These are phyloP conservation scores for Sporopachydermia quercuum DNA, from an alignment of 805 yeast genomes.

Conservation along the genomic window DNA sequence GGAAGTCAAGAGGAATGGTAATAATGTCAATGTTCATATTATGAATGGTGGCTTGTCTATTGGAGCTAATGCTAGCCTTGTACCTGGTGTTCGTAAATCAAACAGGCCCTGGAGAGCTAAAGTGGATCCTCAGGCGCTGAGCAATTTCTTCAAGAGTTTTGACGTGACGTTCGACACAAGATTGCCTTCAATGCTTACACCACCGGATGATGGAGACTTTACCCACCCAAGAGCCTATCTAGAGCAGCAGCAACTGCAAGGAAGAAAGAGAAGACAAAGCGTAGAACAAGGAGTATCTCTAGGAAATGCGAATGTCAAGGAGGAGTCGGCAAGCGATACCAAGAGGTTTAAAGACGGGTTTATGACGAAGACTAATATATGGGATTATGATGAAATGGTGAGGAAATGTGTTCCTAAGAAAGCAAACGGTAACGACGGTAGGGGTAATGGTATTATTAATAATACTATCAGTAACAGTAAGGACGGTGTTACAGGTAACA, in stretches of 20 bases:
- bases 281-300: conserved; percentile 6
- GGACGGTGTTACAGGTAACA: too few species aligned
- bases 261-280: conserved; percentile 13
- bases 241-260: conserved; percentile 12
- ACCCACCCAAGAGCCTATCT: too few species aligned
- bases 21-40: too few species aligned
- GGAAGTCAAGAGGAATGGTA: too few species aligned
- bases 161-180: background rate
- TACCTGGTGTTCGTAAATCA: conserved; percentile 2
- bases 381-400: conserved; percentile 1
- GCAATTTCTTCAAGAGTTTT: background rate
- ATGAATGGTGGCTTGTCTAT: too few species aligned
- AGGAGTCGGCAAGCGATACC: too few species aligned
- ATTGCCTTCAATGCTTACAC: background rate
- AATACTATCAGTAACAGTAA: too few species aligned
- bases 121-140: background rate
- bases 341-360: too few species aligned
- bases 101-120: conserved; percentile 10
- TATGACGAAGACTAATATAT: background rate
- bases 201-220: too few species aligned
- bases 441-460: conserved; percentile 13
- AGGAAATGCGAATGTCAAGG: too few species aligned
- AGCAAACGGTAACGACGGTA: too few species aligned
- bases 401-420: background rate
- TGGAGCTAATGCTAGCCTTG: background rate